Evolutionary conservation across 2,329 filamentous ascomycete species (phyloP), one percentile per base, ranked within the genome.

Genomic region (Penicillium sclerotiorum): DNA sequence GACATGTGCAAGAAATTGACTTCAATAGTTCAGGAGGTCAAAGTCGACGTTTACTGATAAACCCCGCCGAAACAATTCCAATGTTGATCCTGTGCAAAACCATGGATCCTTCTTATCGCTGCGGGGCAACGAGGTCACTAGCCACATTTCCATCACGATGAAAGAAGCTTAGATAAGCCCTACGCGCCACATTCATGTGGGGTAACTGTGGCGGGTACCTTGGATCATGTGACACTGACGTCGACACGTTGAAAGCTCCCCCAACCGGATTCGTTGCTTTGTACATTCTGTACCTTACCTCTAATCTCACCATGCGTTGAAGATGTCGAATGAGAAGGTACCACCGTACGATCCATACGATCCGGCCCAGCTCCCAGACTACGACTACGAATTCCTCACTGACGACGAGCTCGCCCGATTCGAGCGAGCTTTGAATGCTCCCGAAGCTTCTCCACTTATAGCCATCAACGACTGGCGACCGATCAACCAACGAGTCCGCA

Each of bases 391-490:
- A 49, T 96, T 96, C 67, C 78, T 95, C 60, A 73, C 81, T 37
- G 77, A 85, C 33, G 83, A 83, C 51, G 87, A 95, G 65, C 77
- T 96, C 25, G 78, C 82, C 30, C 86, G 88, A 47, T 97, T 97
- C 69, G 86, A 88, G 53, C 83, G 82, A 51, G 93, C 93, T 7
- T 81, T 96, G 8, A 82, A 84, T n/a, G 89, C 89, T 1, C 90
- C 92, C 0, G 90, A 95, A 54, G 83, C 83, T 1, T 80, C 86
- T 33, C 85, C 88, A 28, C 85, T 97, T 62, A 89, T 90, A 3
- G 93, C 94, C 33, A 84, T 95, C 66, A 95, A 95, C 69, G 94
- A 99, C 76, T 99, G 94, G 94, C 86, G 89, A 13, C 94, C 94
- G 0, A 84, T 97, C 11, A 86, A 88, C 60, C 84, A 93, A 66